Conservation (phyloP, 306 rosid genomes). For the Dicorynia guianensis region DNA sequence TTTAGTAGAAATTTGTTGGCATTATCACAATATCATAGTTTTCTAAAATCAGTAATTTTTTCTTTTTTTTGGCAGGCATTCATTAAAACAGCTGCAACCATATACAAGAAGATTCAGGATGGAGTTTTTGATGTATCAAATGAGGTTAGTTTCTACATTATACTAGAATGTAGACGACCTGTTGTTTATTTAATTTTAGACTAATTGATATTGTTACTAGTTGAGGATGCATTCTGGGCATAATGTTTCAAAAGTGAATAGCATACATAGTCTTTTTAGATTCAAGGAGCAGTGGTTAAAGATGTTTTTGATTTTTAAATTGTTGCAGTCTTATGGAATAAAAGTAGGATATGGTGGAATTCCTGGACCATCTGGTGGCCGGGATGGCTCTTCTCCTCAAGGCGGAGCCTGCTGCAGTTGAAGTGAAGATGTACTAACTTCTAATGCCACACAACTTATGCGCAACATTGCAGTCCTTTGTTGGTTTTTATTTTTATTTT, state of each 20-base stretch:
- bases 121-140: conserved; percentile 98
- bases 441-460: conserved; percentile 13
- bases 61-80: conserved; percentile 76
- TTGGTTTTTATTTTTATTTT: conserved; percentile 26
- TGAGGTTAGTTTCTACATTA: conserved; percentile 67
- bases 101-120: conserved; percentile 92
- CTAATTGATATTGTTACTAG: conserved; percentile 19
- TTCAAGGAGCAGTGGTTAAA: conserved; percentile 24
- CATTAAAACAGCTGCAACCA: conserved; percentile 94
- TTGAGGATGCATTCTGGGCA: conserved; percentile 12
- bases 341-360: conserved; percentile 98
- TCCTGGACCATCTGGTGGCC: conserved; percentile 96
- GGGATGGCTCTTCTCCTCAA: conserved; percentile 87
- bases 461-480: conserved; percentile 33
- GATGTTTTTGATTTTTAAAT: conserved; percentile 37
- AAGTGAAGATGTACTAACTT: conserved; percentile 41
- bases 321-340: conserved; percentile 93
- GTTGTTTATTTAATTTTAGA: background rate
- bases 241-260: conserved; percentile 23
- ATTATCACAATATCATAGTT: conserved; percentile 25
- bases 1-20: conserved; percentile 29
- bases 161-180: conserved; percentile 8
- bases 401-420: conserved; percentile 90
- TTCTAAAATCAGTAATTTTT: background rate
- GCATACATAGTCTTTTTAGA: background rate